Evolutionary conservation across 176 grass and related monocot genomes (phyloP), one percentile per base, ranked within the genome.

Genomic region (Juncus effusus): DNA sequence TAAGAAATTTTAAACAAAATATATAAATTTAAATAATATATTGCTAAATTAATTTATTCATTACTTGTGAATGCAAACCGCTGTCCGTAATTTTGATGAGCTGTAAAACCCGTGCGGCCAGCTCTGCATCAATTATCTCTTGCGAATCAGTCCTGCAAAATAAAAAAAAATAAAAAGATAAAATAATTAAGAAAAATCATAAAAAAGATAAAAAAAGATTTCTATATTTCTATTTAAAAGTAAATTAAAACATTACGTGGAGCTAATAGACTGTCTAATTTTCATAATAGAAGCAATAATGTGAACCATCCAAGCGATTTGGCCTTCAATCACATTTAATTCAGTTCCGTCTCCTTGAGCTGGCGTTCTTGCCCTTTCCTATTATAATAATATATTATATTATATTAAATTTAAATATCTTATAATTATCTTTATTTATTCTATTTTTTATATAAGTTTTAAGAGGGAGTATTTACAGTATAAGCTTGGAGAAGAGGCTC

Each of bases 401-500:
- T 76, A 14, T 75, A 75, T 65, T 6, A 6, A 47, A 47, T 47
- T 47, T 47, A 72, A 45, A 70, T 13, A 54, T 38, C 15, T 35
- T 37, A 72, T 55, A 11, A 72, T 13, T 57, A 16, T 57, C n/a
- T 57, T 1, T 28, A 37, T 1, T 59, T 72, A 45, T 60, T 14
- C 12, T 14, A 5, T 40, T 54, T 11, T 4, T 38, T 73, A 44
- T 80, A 47, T 6, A 2, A 47, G 44, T 47, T 5, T 63, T 41
- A 35, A 68, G 72, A 54, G 78, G 39, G 61, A 76, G 7, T 60
- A 69, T 69, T 76, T 90, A 99, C 95, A 76, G 95, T 99, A 76
- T 99, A 99, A 80, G 80, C 95, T 78, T 94, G 95, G 51, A 99
- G 83, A 85, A 99, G 88, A 86, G 95, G 95, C 78, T 99, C 95